phyloP scores from a whole-genome alignment of 2,329 filamentous ascomycete species.

The Aspergillus sp. region DNA sequence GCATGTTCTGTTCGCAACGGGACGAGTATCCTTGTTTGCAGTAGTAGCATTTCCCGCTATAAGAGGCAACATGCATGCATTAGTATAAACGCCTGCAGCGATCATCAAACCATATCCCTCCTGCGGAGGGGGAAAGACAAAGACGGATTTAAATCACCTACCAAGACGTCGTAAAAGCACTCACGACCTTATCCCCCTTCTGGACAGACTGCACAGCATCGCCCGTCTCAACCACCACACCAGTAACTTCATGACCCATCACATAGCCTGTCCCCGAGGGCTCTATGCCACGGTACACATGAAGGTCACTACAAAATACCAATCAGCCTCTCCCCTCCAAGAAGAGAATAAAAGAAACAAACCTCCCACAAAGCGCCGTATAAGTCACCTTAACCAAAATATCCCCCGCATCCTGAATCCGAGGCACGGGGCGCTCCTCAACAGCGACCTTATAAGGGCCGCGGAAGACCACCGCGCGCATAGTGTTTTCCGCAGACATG shows the following conservation, averaged over 20 bases:
- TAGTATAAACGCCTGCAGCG: not conserved
- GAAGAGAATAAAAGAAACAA: not conserved
- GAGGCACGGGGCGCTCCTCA: constrained; percentile 77
- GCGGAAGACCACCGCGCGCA: constrained; percentile 89
- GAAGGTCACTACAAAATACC: constrained; percentile 67
- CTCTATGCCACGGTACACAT: constrained; percentile 82
- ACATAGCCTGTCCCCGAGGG: constrained; percentile 65
- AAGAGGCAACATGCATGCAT: constrained; percentile 10
- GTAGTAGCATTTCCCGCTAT: constrained; percentile 75
- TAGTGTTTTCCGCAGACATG: constrained; percentile 50
- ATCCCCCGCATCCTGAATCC: constrained; percentile 70
- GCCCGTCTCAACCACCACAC: constrained; percentile 69
- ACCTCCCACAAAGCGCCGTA: constrained; percentile 87
- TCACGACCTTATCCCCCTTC: constrained; percentile 76
- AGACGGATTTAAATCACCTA: constrained; percentile 41
- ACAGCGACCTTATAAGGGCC: constrained; percentile 73
- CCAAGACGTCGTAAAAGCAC: constrained; percentile 82
- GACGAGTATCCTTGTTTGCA: constrained; percentile 76
- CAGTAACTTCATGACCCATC: constrained; percentile 83
- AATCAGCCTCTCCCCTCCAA: not conserved
- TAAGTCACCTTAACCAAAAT: constrained; percentile 81
- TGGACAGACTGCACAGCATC: constrained; percentile 67
- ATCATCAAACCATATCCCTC: not conserved
- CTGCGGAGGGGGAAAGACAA: not conserved
- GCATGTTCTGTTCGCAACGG: constrained; percentile 67